phyloP scores from a whole-genome alignment of 495 filamentous ascomycete genomes.

The Xylaria grammica region DNA sequence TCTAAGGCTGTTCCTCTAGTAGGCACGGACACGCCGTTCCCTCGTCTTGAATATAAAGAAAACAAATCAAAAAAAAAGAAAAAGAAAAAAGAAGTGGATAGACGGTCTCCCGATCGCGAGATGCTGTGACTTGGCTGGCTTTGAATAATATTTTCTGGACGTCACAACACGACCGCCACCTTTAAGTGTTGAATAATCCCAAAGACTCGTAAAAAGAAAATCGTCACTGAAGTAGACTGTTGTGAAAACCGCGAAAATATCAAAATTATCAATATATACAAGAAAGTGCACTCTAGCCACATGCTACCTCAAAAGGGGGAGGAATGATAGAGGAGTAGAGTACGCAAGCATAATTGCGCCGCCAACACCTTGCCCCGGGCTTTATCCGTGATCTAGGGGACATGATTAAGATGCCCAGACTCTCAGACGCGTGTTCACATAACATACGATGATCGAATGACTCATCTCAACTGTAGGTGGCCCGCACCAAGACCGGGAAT shows the following conservation, averaged over 20 bases:
- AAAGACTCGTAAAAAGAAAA: background rate
- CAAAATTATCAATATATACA: slow-evolving; percentile 14
- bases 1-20: no score
- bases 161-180: background rate
- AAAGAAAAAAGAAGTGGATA: no score
- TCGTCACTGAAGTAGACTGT: background rate
- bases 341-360: slow-evolving; percentile 8
- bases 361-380: slow-evolving; percentile 16
- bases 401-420: slow-evolving; percentile 20
- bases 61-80: no score
- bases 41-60: no score
- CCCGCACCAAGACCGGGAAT: slow-evolving; percentile 60
- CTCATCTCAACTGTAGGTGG: slow-evolving; percentile 34
- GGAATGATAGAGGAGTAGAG: background rate
- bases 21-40: no score
- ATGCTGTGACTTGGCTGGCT: no score
- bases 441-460: slow-evolving; percentile 2
- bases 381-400: slow-evolving; percentile 14
- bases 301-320: background rate
- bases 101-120: no score
- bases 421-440: slow-evolving; percentile 19
- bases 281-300: slow-evolving; percentile 10
- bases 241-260: slow-evolving; percentile 10
- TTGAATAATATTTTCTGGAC: no score
- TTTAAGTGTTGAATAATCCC: background rate